Evolutionary conservation across 1,284 basidiomycete genomes (phyloP).

Genomic region (Erythrobasidium hasegawianum): DNA sequence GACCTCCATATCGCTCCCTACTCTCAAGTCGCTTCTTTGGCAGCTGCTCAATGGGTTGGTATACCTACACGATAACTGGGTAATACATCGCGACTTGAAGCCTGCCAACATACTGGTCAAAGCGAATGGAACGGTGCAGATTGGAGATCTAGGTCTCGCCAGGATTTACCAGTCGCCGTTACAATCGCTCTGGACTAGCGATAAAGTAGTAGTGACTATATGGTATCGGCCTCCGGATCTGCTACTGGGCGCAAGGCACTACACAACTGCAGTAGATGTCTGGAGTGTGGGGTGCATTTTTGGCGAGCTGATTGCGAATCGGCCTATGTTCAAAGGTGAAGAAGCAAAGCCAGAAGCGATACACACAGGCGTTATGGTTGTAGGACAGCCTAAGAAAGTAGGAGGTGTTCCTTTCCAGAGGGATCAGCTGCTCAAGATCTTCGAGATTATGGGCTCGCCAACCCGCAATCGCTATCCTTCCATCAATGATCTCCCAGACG

Average conservation of each 20-base stretch:
- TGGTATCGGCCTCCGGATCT: slow-evolving; percentile 98
- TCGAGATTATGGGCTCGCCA: slow-evolving; percentile 89
- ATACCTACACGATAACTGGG: slow-evolving; percentile 91
- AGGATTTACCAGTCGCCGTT: slow-evolving; percentile 79
- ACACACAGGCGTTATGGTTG: neutral
- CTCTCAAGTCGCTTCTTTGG: slow-evolving; percentile 88
- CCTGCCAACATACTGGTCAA: slow-evolving; percentile 98
- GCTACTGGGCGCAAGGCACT: slow-evolving; percentile 80
- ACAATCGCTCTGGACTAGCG: slow-evolving; percentile 69
- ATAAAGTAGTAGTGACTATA: slow-evolving; percentile 98
- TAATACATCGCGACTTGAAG: slow-evolving; percentile 94
- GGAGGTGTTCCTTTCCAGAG: slow-evolving; percentile 76
- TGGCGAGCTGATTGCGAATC: slow-evolving; percentile 88
- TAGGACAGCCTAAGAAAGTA: slow-evolving; percentile 23
- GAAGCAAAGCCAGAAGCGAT: slow-evolving; percentile 72
- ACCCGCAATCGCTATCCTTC: slow-evolving; percentile 81
- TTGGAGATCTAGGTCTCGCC: slow-evolving; percentile 93
- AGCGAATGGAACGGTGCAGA: slow-evolving; percentile 84
- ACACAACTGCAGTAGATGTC: slow-evolving; percentile 81
- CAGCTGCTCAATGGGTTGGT: slow-evolving; percentile 94
- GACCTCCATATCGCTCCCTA: slow-evolving; percentile 64
- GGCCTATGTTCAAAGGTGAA: slow-evolving; percentile 99
- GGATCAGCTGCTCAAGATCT: slow-evolving; percentile 90
- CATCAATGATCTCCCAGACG: slow-evolving; percentile 82
- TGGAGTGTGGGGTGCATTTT: slow-evolving; percentile 92